These are phyloP conservation scores for Darksidea phi DNA, from an alignment of 495 filamentous ascomycete genomes.

Conservation along the genomic window DNA sequence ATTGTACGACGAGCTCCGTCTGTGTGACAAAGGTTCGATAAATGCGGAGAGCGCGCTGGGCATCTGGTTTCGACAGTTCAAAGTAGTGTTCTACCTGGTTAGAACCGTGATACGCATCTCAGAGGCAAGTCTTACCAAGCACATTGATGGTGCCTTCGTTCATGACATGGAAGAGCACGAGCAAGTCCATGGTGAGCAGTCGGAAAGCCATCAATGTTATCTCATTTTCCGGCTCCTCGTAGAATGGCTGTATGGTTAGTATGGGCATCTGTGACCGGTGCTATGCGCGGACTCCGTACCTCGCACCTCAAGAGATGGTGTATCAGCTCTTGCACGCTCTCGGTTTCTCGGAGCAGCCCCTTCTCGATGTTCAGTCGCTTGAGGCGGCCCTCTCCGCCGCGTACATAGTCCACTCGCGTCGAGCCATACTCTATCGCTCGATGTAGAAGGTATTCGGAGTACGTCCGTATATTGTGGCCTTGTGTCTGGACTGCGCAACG, in stretches of 20 bases:
- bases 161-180: conserved; percentile 89
- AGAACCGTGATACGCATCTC: background rate
- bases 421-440: conserved; percentile 79
- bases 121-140: conserved; percentile 61
- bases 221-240: conserved; percentile 90
- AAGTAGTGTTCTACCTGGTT: conserved; percentile 82
- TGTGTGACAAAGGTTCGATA: conserved; percentile 92
- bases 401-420: conserved; percentile 86
- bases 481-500: conserved; percentile 75
- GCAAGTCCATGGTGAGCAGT: conserved; percentile 82
- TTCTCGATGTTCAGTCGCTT: conserved; percentile 89
- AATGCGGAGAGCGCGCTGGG: conserved; percentile 85
- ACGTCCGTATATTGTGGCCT: conserved; percentile 90
- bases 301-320: conserved; percentile 83
- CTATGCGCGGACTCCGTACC: conserved; percentile 53
- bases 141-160: conserved; percentile 99
- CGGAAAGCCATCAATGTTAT: conserved; percentile 96
- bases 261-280: conserved; percentile 9
- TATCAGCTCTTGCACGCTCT: conserved; percentile 87
- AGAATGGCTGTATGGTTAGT: conserved; percentile 64
- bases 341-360: conserved; percentile 87
- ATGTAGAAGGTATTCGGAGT: conserved; percentile 80
- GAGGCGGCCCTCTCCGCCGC: conserved; percentile 75
- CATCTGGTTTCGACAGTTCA: conserved; percentile 94
- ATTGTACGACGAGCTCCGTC: conserved; percentile 89